A percentile compares a stretch with the other conserved stretches of the same genome.
Evolutionary conservation across 352 stramenopile species (phyloP).

Genomic region (Pythium diclinum): DNA sequence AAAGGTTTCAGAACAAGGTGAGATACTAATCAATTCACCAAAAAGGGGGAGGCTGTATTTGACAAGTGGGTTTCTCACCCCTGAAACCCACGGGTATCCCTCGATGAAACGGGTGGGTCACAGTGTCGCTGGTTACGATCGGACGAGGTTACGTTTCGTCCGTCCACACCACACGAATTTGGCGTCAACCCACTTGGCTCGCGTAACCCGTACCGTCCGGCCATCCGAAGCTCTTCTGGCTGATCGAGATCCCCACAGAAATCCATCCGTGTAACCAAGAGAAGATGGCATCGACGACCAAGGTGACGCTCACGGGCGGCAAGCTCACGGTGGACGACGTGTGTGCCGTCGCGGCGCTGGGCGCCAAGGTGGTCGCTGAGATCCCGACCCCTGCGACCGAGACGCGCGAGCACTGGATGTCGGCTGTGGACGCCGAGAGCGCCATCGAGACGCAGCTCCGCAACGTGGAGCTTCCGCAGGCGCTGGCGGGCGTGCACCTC

Average conservation of each 20-base stretch:
- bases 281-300: conserved; percentile 35
- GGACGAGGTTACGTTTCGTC: not conserved
- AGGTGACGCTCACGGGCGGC: conserved; percentile 50
- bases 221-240: not conserved
- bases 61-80: not conserved
- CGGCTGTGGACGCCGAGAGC: conserved; percentile 8
- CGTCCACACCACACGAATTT: conserved; percentile 13
- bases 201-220: not conserved
- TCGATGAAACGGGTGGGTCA: not conserved
- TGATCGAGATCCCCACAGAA: not conserved
- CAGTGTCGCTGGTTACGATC: not conserved
- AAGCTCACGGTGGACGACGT: conserved; percentile 63
- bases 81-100: not conserved
- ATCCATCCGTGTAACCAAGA: conserved; percentile 4
- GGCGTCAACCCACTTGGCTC: conserved; percentile 8
- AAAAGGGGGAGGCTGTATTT: not conserved
- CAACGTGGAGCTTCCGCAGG: conserved; percentile 6
- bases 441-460: conserved; percentile 13
- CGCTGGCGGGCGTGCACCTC: not conserved
- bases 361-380: conserved; percentile 43
- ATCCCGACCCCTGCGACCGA: conserved; percentile 5
- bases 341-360: conserved; percentile 51
- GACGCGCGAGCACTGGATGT: conserved; percentile 10
- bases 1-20: not conserved
- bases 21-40: not conserved